Evolutionary conservation across 495 filamentous ascomycete species (phyloP).

Genomic region (Aspergillus panamensis): DNA sequence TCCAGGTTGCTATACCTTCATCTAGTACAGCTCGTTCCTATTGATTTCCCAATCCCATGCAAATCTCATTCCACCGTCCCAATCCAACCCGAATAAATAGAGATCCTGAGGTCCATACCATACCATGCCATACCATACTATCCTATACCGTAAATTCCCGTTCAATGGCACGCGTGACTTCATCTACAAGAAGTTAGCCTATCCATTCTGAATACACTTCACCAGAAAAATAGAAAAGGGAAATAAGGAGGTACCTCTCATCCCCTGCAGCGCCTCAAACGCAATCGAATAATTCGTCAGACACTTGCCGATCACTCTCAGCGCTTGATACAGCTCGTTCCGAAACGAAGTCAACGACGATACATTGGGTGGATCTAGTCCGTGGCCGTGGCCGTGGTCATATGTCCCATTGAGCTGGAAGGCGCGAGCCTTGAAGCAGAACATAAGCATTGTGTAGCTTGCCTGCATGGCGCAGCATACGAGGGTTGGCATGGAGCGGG

Average conservation of each 20-base stretch:
- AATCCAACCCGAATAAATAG: neutral
- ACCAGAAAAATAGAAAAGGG: neutral
- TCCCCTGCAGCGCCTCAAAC: constrained; percentile 14
- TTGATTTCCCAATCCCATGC: too few relatives aligned
- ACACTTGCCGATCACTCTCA: constrained; percentile 6
- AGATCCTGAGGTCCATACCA: neutral
- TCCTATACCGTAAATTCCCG: constrained; percentile 5
- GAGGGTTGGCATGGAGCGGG: constrained; percentile 4
- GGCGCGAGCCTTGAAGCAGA: constrained; percentile 4
- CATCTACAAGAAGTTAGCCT: too few relatives aligned
- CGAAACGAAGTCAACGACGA: constrained; percentile 3
- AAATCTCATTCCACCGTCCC: too few relatives aligned
- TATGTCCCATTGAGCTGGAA: neutral
- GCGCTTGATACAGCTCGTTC: constrained; percentile 8
- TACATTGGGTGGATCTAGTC: neutral
- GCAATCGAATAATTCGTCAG: constrained; percentile 8
- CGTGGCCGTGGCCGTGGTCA: too few relatives aligned
- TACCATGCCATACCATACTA: neutral
- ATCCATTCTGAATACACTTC: too few relatives aligned
- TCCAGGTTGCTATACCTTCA: too few relatives aligned
- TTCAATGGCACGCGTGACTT: constrained; percentile 7
- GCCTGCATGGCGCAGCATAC: constrained; percentile 10
- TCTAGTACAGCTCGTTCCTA: too few relatives aligned
- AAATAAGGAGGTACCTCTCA: constrained; percentile 5
- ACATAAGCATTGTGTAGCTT: neutral